Percentiles rank a stretch among this genome's conserved stretches.
These are phyloP conservation scores for Saccharomyces hybrid DNA, from an alignment of 1,139 yeast genomes.

Conservation along the genomic window DNA sequence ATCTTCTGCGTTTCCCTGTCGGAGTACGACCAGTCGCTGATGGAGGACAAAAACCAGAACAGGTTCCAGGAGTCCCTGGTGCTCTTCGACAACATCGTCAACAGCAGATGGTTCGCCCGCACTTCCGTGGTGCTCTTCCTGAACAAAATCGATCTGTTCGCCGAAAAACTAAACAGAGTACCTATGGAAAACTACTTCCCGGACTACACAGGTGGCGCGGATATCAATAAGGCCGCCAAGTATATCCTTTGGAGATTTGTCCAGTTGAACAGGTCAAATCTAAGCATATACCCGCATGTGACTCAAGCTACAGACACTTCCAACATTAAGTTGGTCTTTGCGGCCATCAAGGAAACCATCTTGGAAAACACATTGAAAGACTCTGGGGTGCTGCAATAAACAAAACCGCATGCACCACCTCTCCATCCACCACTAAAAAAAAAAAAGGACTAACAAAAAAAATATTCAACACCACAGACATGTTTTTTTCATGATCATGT, in stretches of 20 bases:
- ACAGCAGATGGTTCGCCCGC: constrained; percentile 86
- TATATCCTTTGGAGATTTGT: constrained; percentile 88
- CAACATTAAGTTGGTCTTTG: constrained; percentile 80
- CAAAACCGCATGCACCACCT: constrained; percentile 18
- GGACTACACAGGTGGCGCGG: constrained; percentile 83
- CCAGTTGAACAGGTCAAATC: constrained; percentile 73
- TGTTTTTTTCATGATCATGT: not conserved
- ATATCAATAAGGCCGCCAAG: constrained; percentile 88
- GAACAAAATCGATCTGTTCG: constrained; percentile 84
- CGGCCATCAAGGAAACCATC: constrained; percentile 85
- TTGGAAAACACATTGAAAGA: constrained; percentile 78
- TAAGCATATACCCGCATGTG: constrained; percentile 80
- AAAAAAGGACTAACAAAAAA: not conserved
- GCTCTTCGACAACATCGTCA: constrained; percentile 81
- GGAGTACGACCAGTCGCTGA: constrained; percentile 79
- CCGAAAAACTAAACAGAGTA: constrained; percentile 72
- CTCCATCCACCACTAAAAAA: not conserved
- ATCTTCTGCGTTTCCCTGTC: constrained; percentile 86
- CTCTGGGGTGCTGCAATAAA: constrained; percentile 59
- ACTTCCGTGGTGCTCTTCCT: constrained; percentile 79
- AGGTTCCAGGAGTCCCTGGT: constrained; percentile 80
- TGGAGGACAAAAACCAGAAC: constrained; percentile 75
- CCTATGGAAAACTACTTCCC: constrained; percentile 83
- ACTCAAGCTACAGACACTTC: constrained; percentile 94
- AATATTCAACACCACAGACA: not conserved